These are phyloP conservation scores for Apiotrichum siamense DNA, from an alignment of 1,284 basidiomycete genomes.

Conservation along the genomic window DNA sequence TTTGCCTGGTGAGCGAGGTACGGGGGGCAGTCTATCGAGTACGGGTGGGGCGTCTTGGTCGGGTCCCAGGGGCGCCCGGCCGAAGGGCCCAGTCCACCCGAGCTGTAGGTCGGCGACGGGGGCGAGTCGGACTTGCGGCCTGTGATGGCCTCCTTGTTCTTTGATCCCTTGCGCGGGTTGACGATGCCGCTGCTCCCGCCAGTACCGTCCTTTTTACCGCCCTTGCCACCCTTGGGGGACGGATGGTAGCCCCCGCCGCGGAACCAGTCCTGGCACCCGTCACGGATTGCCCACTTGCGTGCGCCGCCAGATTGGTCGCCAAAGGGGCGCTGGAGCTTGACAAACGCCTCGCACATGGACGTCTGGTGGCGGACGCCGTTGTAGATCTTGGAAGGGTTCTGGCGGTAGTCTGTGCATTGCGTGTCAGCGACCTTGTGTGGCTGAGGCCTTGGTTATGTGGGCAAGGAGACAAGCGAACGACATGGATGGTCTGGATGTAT, in stretches of 20 bases:
- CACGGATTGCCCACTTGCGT: constrained; percentile 46
- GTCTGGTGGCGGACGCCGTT: constrained; percentile 48
- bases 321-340: constrained; percentile 44
- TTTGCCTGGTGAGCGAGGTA: no score
- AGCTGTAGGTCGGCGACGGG: neutral
- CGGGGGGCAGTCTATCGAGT: no score
- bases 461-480: no score
- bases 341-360: constrained; percentile 46
- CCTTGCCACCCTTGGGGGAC: constrained; percentile 9
- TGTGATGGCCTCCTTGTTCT: constrained; percentile 31
- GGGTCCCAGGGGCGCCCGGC: no score
- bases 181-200: constrained; percentile 5
- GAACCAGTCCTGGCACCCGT: constrained; percentile 45
- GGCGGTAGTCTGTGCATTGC: constrained; percentile 37
- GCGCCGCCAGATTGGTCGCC: constrained; percentile 46
- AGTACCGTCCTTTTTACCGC: neutral
- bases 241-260: constrained; percentile 36
- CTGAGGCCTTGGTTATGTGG: no score
- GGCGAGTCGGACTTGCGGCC: constrained; percentile 15
- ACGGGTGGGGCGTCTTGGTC: no score
- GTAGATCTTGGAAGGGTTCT: constrained; percentile 47
- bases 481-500: neutral
- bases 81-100: constrained; percentile 7
- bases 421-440: neutral
- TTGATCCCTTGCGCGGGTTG: constrained; percentile 29